A percentile compares a stretch with the other conserved stretches of the same genome.
phyloP scores from a whole-genome alignment of 2,329 filamentous ascomycete species.

The Colletotrichum cuscutae region DNA sequence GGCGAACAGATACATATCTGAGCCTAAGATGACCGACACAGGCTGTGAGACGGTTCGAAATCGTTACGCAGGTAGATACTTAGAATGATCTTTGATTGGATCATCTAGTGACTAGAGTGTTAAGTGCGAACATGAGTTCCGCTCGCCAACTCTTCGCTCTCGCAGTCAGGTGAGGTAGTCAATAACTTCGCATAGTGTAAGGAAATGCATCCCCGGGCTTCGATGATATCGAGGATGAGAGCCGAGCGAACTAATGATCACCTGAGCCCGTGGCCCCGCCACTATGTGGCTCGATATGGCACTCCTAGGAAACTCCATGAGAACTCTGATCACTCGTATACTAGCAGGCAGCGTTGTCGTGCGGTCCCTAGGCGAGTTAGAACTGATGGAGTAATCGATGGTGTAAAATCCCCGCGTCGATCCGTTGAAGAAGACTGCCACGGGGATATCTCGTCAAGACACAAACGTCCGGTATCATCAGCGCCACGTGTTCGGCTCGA shows the following conservation, averaged over 20 bases:
- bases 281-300: not conserved
- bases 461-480: not conserved
- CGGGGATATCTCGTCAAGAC: not conserved
- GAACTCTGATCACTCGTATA: not conserved
- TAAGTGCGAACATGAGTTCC: no score
- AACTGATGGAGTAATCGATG: not conserved
- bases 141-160: not conserved
- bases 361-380: not conserved
- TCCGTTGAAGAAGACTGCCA: not conserved
- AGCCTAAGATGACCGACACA: not conserved
- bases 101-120: no score
- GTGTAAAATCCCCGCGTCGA: not conserved
- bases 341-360: not conserved
- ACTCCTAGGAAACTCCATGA: not conserved
- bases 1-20: not conserved
- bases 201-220: not conserved
- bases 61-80: no score
- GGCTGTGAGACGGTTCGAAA: not conserved
- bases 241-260: no score
- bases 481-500: constrained; percentile 9
- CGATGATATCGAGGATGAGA: not conserved
- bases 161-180: not conserved
- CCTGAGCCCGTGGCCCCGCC: not conserved
- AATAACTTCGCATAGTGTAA: not conserved
- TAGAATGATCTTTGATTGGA: no score